Evolutionary conservation across 2,329 filamentous ascomycete species (phyloP), one percentile per base, ranked within the genome.

Genomic region (Cladophialophora immunda): DNA sequence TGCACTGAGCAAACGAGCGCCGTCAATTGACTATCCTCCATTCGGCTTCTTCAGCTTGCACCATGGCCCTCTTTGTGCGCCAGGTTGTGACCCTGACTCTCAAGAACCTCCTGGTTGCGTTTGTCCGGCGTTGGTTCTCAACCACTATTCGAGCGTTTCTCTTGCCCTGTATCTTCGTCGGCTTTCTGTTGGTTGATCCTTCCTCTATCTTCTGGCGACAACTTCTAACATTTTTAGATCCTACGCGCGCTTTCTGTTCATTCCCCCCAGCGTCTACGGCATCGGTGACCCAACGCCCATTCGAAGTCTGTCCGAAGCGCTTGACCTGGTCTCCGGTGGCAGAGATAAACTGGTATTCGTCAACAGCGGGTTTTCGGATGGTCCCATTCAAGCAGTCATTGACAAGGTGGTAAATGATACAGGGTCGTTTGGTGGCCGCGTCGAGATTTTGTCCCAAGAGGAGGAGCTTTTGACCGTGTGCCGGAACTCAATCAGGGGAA

Each of bases 201-300:
- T 11, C 3, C 15, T 15, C 55, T 54, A 22, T n/a, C 17, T 17
- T 56, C 19, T 34, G 25, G 22, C 29, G 3, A 45, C n/a, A 47
- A 59, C 53, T 54, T 67, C 63, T 67, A 81, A 82, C 78, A 81
- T 81, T 74, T 80, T 80, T 72, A 85, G 85, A 55, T 81, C 82
- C 61, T 94, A 91, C 77, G 90, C 92, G 17, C 90, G 92, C 72
- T 94, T 94, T 76, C 87, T 97, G 69, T 94, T 97, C 74, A 86
- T 94, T 3, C 90, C 92, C 0, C 90, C 92, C 1, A 90, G 91
- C 0, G 81, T 85, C 2, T 97, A 86, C 74, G 94, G 94, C 53
- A 88, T 97, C 70, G 91, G 89, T 53, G 76, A 83, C 0, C 78
- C 87, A 0, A 81, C 79, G 6, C 83, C 88, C 0, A 79, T 97